phyloP scores from a whole-genome alignment of 2,329 filamentous ascomycete genomes.

The Aspergillus nomiae region DNA sequence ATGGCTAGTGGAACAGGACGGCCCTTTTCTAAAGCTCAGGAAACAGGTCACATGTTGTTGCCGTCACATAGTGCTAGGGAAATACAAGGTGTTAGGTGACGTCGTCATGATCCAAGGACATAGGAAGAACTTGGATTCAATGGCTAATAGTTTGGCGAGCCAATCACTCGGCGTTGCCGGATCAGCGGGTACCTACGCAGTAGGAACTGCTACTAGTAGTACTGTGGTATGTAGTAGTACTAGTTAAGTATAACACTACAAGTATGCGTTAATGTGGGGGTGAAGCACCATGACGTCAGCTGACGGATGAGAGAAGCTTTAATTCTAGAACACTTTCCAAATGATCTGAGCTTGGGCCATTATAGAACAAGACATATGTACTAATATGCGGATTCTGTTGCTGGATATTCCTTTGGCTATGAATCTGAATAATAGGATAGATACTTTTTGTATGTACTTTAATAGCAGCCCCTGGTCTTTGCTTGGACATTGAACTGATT shows the following conservation, averaged over 20 bases:
- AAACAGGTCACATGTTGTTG: conserved; percentile 12
- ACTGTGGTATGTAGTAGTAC: no score
- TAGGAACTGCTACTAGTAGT: neutral
- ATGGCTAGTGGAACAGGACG: neutral
- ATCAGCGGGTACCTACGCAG: neutral
- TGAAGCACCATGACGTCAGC: neutral
- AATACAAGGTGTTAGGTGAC: conserved; percentile 23
- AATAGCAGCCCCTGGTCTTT: no score
- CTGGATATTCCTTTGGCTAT: neutral
- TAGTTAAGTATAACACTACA: neutral
- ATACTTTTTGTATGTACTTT: neutral
- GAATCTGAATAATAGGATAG: neutral
- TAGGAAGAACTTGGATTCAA: neutral
- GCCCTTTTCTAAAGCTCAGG: neutral
- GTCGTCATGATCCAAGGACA: conserved; percentile 31
- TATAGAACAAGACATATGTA: neutral
- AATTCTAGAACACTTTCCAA: neutral
- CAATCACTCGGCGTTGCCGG: conserved; percentile 1
- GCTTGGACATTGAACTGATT: no score
- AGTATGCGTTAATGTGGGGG: neutral
- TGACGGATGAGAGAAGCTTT: neutral
- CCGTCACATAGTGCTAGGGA: conserved; percentile 5
- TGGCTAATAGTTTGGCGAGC: neutral
- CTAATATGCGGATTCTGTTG: neutral
- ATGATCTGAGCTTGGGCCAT: neutral